Base-by-base conservation (phyloP, 805 yeast species). In the Kazachstania viticola region DNA sequence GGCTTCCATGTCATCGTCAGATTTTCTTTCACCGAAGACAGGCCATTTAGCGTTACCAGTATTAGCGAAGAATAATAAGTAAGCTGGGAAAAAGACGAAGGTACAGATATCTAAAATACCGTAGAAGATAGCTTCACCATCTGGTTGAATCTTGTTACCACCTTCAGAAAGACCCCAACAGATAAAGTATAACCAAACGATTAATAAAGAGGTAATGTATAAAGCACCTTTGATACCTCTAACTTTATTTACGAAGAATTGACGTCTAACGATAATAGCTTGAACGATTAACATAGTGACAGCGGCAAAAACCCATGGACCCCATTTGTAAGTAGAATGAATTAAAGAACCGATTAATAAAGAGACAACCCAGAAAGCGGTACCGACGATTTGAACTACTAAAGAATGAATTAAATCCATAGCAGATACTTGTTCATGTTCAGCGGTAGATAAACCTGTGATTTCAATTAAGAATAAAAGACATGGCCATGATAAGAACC, bases 271-370 rank as follows among this genome's bases (percentile, higher is more conserved):
- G 19, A 54, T 25, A 40, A 48, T 30, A 14, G 38, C 38, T 26
- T 65, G 50, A 14, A 62, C 61, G 33, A 61, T 58, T 36, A 70
- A 39, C 53, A 63, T 57, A 23, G 65, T 63, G 36, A 54, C 53
- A 25, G 61, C 60, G 19, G 69, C 73, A 50, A 75, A 70, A 5
- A 70, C 64, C 54, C 69, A 75, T 60, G 71, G 75, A 49, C 82
- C 83, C 80, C 80, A 75, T 51, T 71, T 75, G 55, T 75, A 75
- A 27, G 71, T 55, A 7, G 78, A 64, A 21, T 49, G 40, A 37
- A 75, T 69, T 40, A 75, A 57, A 14, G 69, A 38, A 45, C 79
- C 81, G 46, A 75, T 65, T 50, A 75, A 62, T 26, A 71, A 58
- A 27, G 71, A 65, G 32, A 75, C 59, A 25, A 73, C 71, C 46